These are phyloP conservation scores for Gaeumannomyces sp. DNA, from an alignment of 2,329 filamentous ascomycete species.

Conservation along the genomic window DNA sequence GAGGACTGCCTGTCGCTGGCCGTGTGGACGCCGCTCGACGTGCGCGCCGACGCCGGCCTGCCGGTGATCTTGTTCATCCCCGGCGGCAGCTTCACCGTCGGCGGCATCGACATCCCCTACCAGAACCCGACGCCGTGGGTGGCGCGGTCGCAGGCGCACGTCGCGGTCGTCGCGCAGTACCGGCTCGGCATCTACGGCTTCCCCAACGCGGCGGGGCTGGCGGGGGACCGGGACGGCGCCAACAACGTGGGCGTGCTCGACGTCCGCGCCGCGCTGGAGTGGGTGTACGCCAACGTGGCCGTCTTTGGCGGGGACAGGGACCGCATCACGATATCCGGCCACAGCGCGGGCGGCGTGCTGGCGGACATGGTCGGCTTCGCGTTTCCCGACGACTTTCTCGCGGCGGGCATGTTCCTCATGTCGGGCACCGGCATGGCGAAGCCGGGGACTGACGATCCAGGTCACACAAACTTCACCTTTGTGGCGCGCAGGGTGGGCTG, in stretches of 20 bases:
- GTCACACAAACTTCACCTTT: constrained; percentile 28
- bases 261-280: constrained; percentile 43
- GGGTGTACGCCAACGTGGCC: constrained; percentile 41
- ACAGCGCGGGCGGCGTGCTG: constrained; percentile 37
- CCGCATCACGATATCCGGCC: constrained; percentile 38
- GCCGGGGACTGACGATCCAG: constrained; percentile 19
- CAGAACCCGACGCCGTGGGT: constrained; percentile 16
- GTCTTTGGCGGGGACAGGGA: constrained; percentile 40
- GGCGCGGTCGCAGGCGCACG: constrained; percentile 13
- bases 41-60: constrained; percentile 11
- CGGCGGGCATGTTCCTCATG: constrained; percentile 33
- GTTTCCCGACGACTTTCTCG: constrained; percentile 39
- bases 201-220: constrained; percentile 23
- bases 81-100: constrained; percentile 24
- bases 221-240: constrained; percentile 37
- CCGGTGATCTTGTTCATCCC: constrained; percentile 14
- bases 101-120: constrained; percentile 14
- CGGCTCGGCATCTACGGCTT: constrained; percentile 30
- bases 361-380: constrained; percentile 38
- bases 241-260: constrained; percentile 44
- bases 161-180: constrained; percentile 35
- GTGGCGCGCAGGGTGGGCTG: constrained; percentile 29
- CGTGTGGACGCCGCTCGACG: constrained; percentile 13
- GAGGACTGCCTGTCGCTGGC: constrained; percentile 16
- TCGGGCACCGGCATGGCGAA: constrained; percentile 31